A percentile compares a stretch with the other conserved stretches of the same genome.
These are phyloP conservation scores for Penstemon eatonii DNA, from an alignment of 257 asterid genomes.

Conservation along the genomic window DNA sequence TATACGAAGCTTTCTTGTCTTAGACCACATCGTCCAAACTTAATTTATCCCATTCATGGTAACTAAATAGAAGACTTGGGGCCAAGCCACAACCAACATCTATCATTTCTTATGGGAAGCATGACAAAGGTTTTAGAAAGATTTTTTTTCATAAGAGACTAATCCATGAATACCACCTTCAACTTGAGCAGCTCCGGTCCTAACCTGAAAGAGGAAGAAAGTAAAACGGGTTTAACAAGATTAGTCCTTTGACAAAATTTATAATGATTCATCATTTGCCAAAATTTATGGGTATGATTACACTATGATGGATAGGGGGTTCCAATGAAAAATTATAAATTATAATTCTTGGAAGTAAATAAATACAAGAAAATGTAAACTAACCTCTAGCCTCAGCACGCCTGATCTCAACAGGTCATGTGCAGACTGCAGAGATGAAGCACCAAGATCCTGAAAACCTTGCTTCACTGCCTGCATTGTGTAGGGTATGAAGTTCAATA, in stretches of 20 bases:
- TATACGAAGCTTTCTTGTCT: no score
- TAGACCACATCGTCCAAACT: no score
- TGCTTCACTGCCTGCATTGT: conserved; percentile 60
- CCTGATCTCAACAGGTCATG: conserved; percentile 73
- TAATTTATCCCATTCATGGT: no score
- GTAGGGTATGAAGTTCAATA: conserved; percentile 76
- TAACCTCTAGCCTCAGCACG: conserved; percentile 74
- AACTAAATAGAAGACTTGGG: not conserved
- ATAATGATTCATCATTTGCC: not conserved
- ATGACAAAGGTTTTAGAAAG: conserved; percentile 25
- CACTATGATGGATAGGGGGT: not conserved
- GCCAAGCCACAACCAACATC: not conserved
- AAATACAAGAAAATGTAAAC: not conserved
- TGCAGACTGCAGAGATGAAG: conserved; percentile 82
- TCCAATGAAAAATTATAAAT: not conserved
- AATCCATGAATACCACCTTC: conserved; percentile 61
- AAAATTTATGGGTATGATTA: not conserved
- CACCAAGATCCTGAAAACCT: conserved; percentile 96
- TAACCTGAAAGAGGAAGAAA: conserved; percentile 33
- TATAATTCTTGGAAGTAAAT: not conserved
- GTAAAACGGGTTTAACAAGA: not conserved
- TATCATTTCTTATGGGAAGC: not conserved
- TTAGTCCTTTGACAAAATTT: not conserved
- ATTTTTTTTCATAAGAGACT: conserved; percentile 49
- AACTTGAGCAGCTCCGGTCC: conserved; percentile 56